Conservation (phyloP, 2,329 filamentous ascomycete genomes). For the Ambrosiella cleistominuta region DNA sequence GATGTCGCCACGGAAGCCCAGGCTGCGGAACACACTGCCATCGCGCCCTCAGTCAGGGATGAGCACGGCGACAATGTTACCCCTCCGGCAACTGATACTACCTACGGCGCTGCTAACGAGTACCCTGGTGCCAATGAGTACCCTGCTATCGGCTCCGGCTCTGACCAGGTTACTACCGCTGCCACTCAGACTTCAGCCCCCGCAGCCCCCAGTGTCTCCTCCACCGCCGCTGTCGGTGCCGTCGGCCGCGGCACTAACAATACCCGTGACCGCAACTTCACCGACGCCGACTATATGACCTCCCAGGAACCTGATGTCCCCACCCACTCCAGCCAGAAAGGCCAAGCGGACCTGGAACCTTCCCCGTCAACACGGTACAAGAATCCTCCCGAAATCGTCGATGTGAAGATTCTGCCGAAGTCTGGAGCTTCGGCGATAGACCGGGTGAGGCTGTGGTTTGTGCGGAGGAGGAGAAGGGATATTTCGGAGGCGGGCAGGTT, state of each 20-base stretch:
- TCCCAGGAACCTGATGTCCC: no score
- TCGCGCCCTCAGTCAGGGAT: background rate
- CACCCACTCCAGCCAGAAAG: no score
- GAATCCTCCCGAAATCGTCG: background rate
- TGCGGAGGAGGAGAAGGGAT: constrained; percentile 4
- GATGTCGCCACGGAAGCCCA: background rate
- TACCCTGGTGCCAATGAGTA: background rate
- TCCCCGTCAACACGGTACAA: no score
- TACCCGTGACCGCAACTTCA: background rate
- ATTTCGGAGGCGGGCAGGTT: constrained; percentile 7
- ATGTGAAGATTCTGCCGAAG: constrained; percentile 3
- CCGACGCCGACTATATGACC: background rate
- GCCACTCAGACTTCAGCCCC: background rate
- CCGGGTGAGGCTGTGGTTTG: constrained; percentile 9
- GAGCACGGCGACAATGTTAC: no score
- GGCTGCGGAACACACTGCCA: background rate
- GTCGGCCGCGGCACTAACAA: background rate
- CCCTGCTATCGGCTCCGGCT: background rate
- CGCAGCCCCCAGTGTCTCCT: background rate
- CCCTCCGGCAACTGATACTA: no score
- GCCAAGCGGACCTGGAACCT: no score
- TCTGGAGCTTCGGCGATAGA: constrained; percentile 6
- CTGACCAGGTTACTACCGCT: background rate
- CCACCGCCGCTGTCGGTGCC: background rate
- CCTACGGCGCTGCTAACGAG: background rate